Base-by-base conservation (phyloP, 352 stramenopile genomes). In the Phytophthora rubi region DNA sequence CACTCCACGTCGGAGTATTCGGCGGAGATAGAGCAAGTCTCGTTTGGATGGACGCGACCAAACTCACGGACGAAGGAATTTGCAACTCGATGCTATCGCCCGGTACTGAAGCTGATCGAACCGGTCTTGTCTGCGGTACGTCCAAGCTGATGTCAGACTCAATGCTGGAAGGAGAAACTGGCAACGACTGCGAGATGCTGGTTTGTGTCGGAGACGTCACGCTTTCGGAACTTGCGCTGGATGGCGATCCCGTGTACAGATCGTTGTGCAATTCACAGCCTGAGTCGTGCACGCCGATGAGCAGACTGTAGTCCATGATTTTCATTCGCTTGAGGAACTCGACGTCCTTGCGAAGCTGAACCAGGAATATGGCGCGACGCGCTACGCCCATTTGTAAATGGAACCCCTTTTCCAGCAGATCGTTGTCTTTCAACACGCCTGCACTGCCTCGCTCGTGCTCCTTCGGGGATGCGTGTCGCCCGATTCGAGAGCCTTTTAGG, bases 251-350 rank as follows among this genome's bases (percentile, higher is more conserved):
- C 15, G 76, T 81, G 51, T 82, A 89, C 23, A 90, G 70, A 32
- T 75, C 77, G 44, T 77, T 74, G n/a, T 86, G 83, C 42, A 91
- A 76, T 48, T 83, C 77, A 48, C 79, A 79, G 15, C 74, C 71
- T 13, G 85, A 81, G 71, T 98, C 88, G 71, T 98, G 90, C n/a
- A 98, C 85, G 52, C 94, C 94, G 30, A 98, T 87, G 8, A 98
- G 83, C 28, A 98, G 65, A 57, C 86, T 97, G 68, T 98, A 98
- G 75, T 98, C 94, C 92, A 98, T 98, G 68, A 98, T 98, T 66
- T 98, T 96, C 88, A 98, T 95, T 32, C 81, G 67, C 68, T 94
- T 88, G 15, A 98, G 82, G 57, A 98, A 98, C 56, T 96, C 80
- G 8, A 96, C 86, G 64, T 98, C 94, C 64, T 89, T 90, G 26